Percentiles rank a stretch among this genome's conserved stretches.
These are phyloP conservation scores for Sporothrix inflata DNA, from an alignment of 2,329 filamentous ascomycete species.

Conservation along the genomic window DNA sequence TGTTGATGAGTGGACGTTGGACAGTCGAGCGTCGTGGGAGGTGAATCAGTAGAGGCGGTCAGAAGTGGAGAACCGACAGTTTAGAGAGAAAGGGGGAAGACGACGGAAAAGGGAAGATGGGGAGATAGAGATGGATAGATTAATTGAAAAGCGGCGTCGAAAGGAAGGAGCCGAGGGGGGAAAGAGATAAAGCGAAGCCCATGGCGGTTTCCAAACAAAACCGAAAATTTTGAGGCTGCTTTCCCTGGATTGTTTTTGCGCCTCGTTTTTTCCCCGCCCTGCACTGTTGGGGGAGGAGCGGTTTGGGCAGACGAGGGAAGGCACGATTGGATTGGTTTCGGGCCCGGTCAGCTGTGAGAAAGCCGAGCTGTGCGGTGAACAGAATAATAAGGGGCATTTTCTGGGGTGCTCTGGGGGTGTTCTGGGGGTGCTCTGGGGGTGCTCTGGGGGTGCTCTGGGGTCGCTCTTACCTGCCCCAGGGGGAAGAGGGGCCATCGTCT, in stretches of 20 bases:
- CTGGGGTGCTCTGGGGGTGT: conserved; percentile 3
- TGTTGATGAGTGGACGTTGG: neutral
- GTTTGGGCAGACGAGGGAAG: neutral
- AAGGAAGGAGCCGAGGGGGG: neutral
- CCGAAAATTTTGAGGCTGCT: neutral
- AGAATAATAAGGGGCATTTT: neutral
- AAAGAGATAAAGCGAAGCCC: neutral
- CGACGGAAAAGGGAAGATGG: neutral
- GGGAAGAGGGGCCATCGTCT: neutral
- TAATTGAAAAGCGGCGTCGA: neutral
- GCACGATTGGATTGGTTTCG: conserved; percentile 12
- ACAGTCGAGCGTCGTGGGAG: neutral
- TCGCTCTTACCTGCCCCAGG: neutral
- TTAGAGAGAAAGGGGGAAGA: neutral
- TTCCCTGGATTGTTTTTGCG: neutral
- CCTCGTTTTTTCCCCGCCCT: neutral
- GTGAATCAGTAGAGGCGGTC: conserved; percentile 27
- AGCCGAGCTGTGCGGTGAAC: neutral
- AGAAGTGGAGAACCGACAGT: conserved; percentile 6
- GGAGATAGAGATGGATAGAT: neutral
- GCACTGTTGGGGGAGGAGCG: neutral
- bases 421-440: no score
- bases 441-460: no score
- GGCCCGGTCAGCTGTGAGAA: neutral
- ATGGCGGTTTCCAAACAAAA: neutral